These are phyloP conservation scores for Calocybe indica DNA, from an alignment of 768 basidiomycete species.

Conservation along the genomic window DNA sequence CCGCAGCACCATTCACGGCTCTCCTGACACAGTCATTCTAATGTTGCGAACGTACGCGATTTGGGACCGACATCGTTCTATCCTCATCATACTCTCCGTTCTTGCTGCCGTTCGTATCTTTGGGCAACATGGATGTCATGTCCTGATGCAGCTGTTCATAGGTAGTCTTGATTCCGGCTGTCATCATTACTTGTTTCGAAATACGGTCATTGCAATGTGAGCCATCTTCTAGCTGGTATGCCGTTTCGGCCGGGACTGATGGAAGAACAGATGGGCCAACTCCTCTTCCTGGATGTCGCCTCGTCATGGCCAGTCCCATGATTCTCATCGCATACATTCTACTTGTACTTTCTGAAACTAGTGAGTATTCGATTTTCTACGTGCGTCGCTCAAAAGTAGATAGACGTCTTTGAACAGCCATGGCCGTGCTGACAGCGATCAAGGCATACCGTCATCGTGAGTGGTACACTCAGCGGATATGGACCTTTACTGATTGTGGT, in stretches of 20 bases:
- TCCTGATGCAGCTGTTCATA: conserved; percentile 7
- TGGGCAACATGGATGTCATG: not conserved
- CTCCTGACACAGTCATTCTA: conserved; percentile 23
- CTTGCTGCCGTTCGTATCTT: conserved; percentile 16
- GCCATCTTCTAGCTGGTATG: conserved; percentile 3
- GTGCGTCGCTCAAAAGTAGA: not conserved
- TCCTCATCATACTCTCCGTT: conserved; percentile 23
- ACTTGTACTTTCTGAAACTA: conserved; percentile 32
- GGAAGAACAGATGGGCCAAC: conserved; percentile 9
- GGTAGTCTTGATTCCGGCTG: conserved; percentile 24
- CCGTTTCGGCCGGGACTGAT: not conserved
- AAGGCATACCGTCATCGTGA: conserved; percentile 32
- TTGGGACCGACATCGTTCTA: conserved; percentile 30
- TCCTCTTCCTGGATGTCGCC: conserved; percentile 22
- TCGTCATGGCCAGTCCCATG: conserved; percentile 27
- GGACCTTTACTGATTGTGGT: not conserved
- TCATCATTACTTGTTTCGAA: conserved; percentile 27
- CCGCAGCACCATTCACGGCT: not conserved
- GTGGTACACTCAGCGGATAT: conserved; percentile 7
- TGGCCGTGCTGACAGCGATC: conserved; percentile 29
- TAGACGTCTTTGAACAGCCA: conserved; percentile 17
- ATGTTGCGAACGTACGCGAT: conserved; percentile 39
- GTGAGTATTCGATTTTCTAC: conserved; percentile 17
- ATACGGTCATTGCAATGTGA: conserved; percentile 27
- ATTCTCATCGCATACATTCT: conserved; percentile 32